phyloP scores from a whole-genome alignment of 345 rosid genomes.

The Conringia planisiliqua region DNA sequence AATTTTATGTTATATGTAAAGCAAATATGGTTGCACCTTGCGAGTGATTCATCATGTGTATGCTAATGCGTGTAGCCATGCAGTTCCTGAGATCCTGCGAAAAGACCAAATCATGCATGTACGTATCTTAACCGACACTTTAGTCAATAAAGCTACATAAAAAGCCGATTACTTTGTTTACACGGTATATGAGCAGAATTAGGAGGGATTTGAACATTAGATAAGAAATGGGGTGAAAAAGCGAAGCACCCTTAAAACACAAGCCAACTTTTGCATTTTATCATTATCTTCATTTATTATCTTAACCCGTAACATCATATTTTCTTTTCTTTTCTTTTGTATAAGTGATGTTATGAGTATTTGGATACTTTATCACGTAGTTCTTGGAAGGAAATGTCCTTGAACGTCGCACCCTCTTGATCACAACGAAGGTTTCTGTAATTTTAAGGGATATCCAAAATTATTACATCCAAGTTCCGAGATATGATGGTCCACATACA shows the following conservation, averaged over 20 bases:
- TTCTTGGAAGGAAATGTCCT: background rate
- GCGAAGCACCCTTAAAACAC: slow-evolving; percentile 37
- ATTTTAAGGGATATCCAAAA: background rate
- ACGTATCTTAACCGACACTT: slow-evolving; percentile 30
- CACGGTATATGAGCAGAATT: slow-evolving; percentile 29
- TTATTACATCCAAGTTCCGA: background rate
- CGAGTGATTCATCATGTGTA: slow-evolving; percentile 19
- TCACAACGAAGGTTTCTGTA: slow-evolving; percentile 3
- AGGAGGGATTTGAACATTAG: slow-evolving; percentile 17
- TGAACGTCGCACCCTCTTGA: background rate
- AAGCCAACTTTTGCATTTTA: slow-evolving; percentile 33
- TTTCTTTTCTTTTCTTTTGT: background rate
- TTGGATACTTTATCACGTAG: background rate
- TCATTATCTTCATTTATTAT: background rate
- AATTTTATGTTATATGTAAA: slow-evolving; percentile 1
- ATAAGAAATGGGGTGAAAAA: slow-evolving; percentile 5
- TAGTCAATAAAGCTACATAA: slow-evolving; percentile 26
- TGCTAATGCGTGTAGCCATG: slow-evolving; percentile 36
- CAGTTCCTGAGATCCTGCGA: slow-evolving; percentile 33
- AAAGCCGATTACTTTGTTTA: slow-evolving; percentile 28
- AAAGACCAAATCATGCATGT: slow-evolving; percentile 34
- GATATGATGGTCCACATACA: background rate
- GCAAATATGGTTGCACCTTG: slow-evolving; percentile 11
- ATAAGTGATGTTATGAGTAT: background rate
- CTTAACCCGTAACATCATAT: background rate